Percentiles rank a stretch among this genome's conserved stretches.
These are phyloP conservation scores for Ensete glaucum DNA, from an alignment of 176 grass and related monocot genomes.

Conservation along the genomic window DNA sequence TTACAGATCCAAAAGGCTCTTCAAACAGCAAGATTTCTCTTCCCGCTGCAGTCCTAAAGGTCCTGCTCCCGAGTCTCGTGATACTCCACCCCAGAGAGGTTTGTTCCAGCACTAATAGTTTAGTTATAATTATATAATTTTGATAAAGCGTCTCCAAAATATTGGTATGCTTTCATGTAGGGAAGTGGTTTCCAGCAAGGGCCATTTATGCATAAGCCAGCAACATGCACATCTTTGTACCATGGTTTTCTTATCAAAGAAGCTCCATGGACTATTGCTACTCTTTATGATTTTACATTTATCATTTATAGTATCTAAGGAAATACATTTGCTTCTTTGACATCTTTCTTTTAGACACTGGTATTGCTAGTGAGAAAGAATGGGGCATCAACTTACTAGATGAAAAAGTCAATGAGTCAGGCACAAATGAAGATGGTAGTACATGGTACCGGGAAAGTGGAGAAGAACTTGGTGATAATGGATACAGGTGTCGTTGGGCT, in stretches of 20 bases:
- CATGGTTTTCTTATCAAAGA: conserved; percentile 4
- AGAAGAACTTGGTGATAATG: conserved; percentile 72
- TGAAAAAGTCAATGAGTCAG: conserved; percentile 70
- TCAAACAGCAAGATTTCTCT: conserved; percentile 61
- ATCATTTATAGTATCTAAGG: conserved; percentile 26
- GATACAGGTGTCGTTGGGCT: conserved; percentile 78
- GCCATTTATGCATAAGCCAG: conserved; percentile 11
- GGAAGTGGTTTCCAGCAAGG: neutral
- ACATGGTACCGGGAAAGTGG: conserved; percentile 89
- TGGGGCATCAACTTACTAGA: conserved; percentile 97
- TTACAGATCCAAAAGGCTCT: conserved; percentile 47
- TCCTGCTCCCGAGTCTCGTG: conserved; percentile 74
- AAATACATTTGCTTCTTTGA: conserved; percentile 48
- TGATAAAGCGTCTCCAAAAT: neutral
- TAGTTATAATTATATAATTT: conserved; percentile 1
- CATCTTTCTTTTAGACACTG: conserved; percentile 82
- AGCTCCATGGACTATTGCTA: neutral
- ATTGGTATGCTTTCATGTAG: conserved; percentile 8
- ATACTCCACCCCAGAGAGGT: conserved; percentile 95
- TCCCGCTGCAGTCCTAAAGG: conserved; percentile 54
- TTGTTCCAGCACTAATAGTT: conserved; percentile 11
- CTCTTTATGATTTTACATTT: neutral
- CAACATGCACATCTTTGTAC: neutral
- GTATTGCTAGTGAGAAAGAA: conserved; percentile 99
- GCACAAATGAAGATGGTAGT: conserved; percentile 81